A percentile compares a stretch with the other conserved stretches of the same genome.
Conservation (phyloP, 2,329 filamentous ascomycete species). For the Fusarium scirpi region DNA sequence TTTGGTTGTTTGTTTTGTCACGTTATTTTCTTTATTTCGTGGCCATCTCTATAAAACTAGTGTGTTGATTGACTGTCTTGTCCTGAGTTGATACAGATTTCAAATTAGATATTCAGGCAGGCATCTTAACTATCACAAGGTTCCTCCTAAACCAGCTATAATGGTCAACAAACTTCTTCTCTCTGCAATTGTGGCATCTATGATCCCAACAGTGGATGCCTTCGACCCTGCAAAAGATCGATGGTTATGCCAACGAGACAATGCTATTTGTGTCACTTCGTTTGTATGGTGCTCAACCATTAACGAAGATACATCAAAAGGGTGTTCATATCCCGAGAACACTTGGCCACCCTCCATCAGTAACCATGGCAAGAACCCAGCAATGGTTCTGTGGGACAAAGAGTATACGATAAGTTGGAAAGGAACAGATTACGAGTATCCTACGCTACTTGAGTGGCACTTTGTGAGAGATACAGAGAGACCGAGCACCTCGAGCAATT, state of each 20-base stretch:
- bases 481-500: constrained; percentile 23
- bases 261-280: constrained; percentile 34
- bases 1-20: constrained; percentile 8
- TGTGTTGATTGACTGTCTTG: neutral
- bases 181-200: neutral
- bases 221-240: constrained; percentile 21
- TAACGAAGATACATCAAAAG: constrained; percentile 23
- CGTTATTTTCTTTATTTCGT: neutral
- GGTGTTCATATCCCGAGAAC: constrained; percentile 20
- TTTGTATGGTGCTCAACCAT: constrained; percentile 37
- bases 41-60: neutral
- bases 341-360: constrained; percentile 14
- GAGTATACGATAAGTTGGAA: constrained; percentile 33
- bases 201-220: constrained; percentile 4
- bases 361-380: constrained; percentile 15
- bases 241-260: constrained; percentile 31
- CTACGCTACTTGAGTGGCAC: constrained; percentile 24
- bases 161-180: constrained; percentile 9
- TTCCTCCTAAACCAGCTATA: neutral
- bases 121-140: neutral
- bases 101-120: neutral
- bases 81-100: neutral
- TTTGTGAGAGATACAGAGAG: constrained; percentile 28
- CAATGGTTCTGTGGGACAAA: constrained; percentile 33
- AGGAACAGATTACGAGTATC: constrained; percentile 28